Conservation (phyloP, 1,284 basidiomycete species). For the Puccinia coronata region DNA sequence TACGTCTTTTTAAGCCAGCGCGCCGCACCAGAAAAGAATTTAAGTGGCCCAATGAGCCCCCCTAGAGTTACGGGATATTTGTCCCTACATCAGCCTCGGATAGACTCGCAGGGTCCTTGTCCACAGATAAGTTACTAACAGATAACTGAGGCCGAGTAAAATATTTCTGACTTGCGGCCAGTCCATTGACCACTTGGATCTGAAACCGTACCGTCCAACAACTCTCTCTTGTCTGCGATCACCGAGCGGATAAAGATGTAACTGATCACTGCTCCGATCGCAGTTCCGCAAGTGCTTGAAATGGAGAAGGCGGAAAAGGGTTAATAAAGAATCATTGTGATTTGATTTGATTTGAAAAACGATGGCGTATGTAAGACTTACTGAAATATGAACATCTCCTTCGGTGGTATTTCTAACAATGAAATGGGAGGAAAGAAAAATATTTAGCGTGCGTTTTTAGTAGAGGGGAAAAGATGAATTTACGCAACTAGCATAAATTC, state of each 20-base stretch:
- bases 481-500: slow-evolving; percentile 49
- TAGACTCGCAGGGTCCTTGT: background rate
- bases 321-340: background rate
- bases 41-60: slow-evolving; percentile 43
- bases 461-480: background rate
- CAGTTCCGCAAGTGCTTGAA: slow-evolving; percentile 27
- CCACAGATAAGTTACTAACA: slow-evolving; percentile 2
- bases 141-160: slow-evolving; percentile 49
- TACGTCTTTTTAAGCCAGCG: background rate
- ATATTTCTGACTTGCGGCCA: slow-evolving; percentile 47
- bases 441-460: background rate
- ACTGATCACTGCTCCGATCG: slow-evolving; percentile 47
- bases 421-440: background rate
- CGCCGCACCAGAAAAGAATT: slow-evolving; percentile 45
- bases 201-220: slow-evolving; percentile 42
- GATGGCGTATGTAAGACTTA: background rate
- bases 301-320: background rate
- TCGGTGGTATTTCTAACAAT: slow-evolving; percentile 46
- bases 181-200: slow-evolving; percentile 51
- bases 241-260: slow-evolving; percentile 49
- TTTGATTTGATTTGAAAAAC: no score
- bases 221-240: slow-evolving; percentile 41
- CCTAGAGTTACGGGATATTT: background rate
- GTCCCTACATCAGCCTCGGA: background rate
- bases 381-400: slow-evolving; percentile 47